Conservation (phyloP, 441 rosid genomes). For the Eruca vesicaria region DNA sequence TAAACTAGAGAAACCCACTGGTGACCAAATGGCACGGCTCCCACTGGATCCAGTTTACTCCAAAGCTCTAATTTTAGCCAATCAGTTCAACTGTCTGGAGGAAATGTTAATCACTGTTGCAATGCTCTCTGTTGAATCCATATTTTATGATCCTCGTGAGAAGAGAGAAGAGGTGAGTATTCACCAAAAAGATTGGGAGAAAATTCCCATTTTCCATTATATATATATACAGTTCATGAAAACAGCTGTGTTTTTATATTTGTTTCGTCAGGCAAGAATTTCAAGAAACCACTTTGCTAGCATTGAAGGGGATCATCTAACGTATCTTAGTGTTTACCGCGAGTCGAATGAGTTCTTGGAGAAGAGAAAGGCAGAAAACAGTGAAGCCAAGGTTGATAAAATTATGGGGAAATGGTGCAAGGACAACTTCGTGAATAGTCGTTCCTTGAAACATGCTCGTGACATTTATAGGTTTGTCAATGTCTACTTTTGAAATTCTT, state of each 20-base stretch:
- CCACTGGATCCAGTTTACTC: constrained; percentile 89
- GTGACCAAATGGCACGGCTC: constrained; percentile 90
- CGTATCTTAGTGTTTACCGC: constrained; percentile 76
- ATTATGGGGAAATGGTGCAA: constrained; percentile 83
- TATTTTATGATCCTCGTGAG: constrained; percentile 79
- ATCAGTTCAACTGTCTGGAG: constrained; percentile 83
- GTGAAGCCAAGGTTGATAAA: constrained; percentile 51
- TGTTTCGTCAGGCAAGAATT: constrained; percentile 58
- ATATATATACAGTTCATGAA: constrained; percentile 9
- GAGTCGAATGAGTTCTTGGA: constrained; percentile 63
- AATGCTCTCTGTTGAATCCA: constrained; percentile 87
- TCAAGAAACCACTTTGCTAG: constrained; percentile 75
- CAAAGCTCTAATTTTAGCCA: constrained; percentile 81
- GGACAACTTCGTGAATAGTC: constrained; percentile 71
- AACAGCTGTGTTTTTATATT: background rate
- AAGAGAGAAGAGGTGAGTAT: constrained; percentile 71
- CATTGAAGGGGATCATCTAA: constrained; percentile 85
- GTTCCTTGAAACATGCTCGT: constrained; percentile 78
- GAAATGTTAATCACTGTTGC: constrained; percentile 94
- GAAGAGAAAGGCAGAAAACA: constrained; percentile 50
- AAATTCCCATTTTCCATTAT: background rate
- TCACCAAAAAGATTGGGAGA: background rate
- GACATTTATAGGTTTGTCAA: constrained; percentile 69
- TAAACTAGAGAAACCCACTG: constrained; percentile 75
- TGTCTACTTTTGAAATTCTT: background rate